Evolutionary conservation across 176 grass and related monocot species (phyloP), one percentile per base, ranked within the genome.

Genomic region (Thinopyrum elongatum): DNA sequence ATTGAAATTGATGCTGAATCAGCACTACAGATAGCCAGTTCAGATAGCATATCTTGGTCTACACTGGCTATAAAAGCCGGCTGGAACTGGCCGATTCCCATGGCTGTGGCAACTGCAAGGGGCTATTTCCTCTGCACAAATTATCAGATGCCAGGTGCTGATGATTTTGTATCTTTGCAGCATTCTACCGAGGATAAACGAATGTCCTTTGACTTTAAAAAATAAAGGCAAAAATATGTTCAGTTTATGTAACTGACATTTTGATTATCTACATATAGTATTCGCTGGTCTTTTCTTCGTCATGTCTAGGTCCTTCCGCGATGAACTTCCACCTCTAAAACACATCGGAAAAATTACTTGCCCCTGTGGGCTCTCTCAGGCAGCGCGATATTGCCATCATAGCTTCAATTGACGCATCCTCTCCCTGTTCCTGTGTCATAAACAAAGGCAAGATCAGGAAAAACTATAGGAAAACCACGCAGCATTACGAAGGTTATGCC

Each of bases 401-500:
- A 69, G 91, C 91, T 90, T 98, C 93, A 67, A 98, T 92, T 7
- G 96, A 95, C 75, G 91, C 93, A 82, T 98, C 96, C 86, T 98
- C 96, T 62, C 96, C 93, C 96, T 98, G 59, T 76, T 78, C 30
- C 51, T 64, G 62, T 47, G 77, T 10, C 79, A 71, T 67, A 13
- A 88, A 85, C 46, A 83, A 85, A 65, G 6, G 55, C 4, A 35
- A 65, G 23, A 53, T 88, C 64, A 86, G 58, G 31, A 86, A 38
- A 41, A 13, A 6, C 35, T 36, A 26, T 0, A 41, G 2, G 10
- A 53, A 53, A 75, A 33, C 9, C 17, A 34, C 12, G 36, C 30
- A 31, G 28, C 29, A 65, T 14, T 22, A 23, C 62, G 22, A 75
- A 10, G 6, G 13, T 25, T 68, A 82, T 81, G 10, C 49, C 21